Base-by-base conservation (phyloP, 2,329 filamentous ascomycete species). In the Sporothrix dimorphospora region DNA sequence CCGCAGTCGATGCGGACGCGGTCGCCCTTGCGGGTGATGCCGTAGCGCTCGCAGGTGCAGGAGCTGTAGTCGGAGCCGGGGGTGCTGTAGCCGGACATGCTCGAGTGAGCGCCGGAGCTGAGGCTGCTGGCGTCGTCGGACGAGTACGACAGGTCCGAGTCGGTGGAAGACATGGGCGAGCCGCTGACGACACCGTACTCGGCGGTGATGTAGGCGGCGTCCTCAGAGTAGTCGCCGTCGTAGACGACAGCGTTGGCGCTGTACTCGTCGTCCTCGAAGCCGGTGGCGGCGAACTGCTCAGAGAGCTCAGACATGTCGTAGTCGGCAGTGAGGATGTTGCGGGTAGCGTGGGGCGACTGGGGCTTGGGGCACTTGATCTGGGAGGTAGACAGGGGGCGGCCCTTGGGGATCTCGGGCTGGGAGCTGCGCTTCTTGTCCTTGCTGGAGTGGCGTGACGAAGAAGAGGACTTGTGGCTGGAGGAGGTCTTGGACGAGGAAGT, bases 1-100 rank as follows among this genome's bases (percentile, higher is more conserved):
- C 94, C 94, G 80, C 95, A 98, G 88, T 98, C 94, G 81, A 98
- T 90, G 88, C 95, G 96, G 88, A 98, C 92, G 79, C 94, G 91
- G 82, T 97, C 92, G 80, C 94, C 94, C 82, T 91, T 91, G 84
- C 94, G 92, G 76, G 94, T 98, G 86, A 98, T 97, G 78, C 94
- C 95, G 85, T 96, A 98, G 84, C 94, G 93, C 83, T 98, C 94
- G 85, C 95, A 98, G 76, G 91, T 94, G 89, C 96, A 98, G 81
- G 87, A 88, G 79, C 88, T 91, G 83, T 89, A 90, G 79, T 92
- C 92, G 69, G 92, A 94, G 82, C 87, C 87, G 75, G 92, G 92
- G 74, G 90, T 92, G 86, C 93, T 94, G 82, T 93, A 94, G 77
- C 91, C 92, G 71, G 91, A 91, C 77, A 92, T 86, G 73, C 89